phyloP scores from a whole-genome alignment of 495 filamentous ascomycete species.

The Usnea hakonensis region DNA sequence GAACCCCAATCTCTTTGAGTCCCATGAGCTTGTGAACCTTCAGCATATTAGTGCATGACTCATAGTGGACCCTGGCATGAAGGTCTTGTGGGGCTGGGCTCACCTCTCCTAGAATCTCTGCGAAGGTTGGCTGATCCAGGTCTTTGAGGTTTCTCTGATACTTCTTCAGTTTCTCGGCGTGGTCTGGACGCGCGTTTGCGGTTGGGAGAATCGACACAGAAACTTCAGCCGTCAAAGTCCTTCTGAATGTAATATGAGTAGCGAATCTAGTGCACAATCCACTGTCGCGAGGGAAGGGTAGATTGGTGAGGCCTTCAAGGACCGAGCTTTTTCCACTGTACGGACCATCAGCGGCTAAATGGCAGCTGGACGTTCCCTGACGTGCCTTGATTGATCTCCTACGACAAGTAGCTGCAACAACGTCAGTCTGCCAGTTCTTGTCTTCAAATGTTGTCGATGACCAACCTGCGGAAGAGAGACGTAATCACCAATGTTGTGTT shows the following conservation, averaged over 20 bases:
- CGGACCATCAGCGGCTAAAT: slow-evolving; percentile 29
- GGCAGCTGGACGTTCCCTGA: background rate
- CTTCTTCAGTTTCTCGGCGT: background rate
- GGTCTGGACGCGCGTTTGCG: background rate
- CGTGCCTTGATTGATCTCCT: slow-evolving; percentile 23
- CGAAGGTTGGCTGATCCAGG: background rate
- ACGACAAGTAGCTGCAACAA: slow-evolving; percentile 19
- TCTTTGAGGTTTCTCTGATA: background rate
- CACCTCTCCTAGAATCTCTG: background rate
- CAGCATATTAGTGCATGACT: background rate
- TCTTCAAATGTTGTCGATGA: background rate
- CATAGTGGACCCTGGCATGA: background rate
- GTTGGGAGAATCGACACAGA: background rate
- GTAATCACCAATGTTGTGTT: slow-evolving; percentile 33
- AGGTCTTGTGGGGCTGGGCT: background rate
- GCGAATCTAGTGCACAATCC: slow-evolving; percentile 39
- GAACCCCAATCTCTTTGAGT: background rate
- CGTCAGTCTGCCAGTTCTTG: background rate
- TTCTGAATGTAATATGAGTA: slow-evolving; percentile 41
- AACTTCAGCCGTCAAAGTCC: slow-evolving; percentile 24
- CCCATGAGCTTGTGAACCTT: background rate
- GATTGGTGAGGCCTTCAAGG: slow-evolving; percentile 33
- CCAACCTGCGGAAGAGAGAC: slow-evolving; percentile 30
- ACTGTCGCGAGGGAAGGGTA: slow-evolving; percentile 32
- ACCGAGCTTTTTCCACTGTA: slow-evolving; percentile 34